Evolutionary conservation across 352 stramenopile species (phyloP).

Genomic region (Phytopythium ostracodes): DNA sequence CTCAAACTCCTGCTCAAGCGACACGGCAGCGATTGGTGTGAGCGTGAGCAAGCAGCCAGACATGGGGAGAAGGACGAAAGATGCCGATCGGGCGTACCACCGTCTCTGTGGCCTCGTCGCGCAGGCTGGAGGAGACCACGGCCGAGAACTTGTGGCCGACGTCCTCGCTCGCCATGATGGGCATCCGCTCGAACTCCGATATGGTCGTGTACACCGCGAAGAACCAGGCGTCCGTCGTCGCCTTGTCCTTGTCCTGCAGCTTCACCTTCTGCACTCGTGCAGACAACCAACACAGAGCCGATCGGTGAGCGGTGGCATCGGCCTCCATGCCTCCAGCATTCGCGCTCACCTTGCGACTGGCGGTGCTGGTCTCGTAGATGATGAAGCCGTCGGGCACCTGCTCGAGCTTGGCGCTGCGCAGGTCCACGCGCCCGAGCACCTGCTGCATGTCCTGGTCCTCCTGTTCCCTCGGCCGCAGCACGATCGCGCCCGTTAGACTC

Average conservation of each 20-base stretch:
- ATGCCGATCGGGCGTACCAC: constrained; percentile 25
- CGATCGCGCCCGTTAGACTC: neutral
- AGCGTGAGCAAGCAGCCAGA: neutral
- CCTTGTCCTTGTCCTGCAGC: constrained; percentile 74
- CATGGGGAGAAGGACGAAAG: neutral
- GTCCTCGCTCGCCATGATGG: constrained; percentile 35
- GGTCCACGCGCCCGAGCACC: constrained; percentile 53
- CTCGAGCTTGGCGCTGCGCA: constrained; percentile 61
- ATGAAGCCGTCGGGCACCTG: constrained; percentile 69
- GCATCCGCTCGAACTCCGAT: constrained; percentile 49
- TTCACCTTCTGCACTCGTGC: constrained; percentile 48
- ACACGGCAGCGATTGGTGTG: neutral
- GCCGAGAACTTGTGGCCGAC: constrained; percentile 45
- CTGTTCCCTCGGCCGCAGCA: constrained; percentile 7
- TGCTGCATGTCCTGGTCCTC: constrained; percentile 71
- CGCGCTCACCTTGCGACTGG: constrained; percentile 35
- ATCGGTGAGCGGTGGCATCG: neutral
- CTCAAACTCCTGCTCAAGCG: constrained; percentile 48
- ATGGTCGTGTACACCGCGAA: constrained; percentile 70
- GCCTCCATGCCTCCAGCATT: neutral
- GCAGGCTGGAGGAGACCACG: constrained; percentile 45
- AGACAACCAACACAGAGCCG: neutral
- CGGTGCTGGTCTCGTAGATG: constrained; percentile 48
- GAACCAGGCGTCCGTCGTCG: constrained; percentile 78
- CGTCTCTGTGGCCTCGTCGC: constrained; percentile 55